phyloP scores from a whole-genome alignment of 129 eudicot species.

The Flaveria brownii region DNA sequence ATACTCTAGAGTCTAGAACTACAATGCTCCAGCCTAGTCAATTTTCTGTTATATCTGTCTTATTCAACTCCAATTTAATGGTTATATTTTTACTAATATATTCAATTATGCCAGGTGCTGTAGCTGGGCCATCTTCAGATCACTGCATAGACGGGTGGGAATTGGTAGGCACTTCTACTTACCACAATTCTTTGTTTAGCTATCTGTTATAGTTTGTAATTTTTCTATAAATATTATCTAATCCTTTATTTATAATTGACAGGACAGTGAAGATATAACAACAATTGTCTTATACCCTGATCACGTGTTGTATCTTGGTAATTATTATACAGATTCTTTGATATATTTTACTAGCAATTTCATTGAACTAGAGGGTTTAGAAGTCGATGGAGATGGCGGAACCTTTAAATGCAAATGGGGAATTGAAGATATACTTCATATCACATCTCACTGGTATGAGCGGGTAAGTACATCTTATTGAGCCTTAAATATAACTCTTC shows the following conservation, averaged over 20 bases:
- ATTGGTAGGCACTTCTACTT: constrained; percentile 43
- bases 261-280: constrained; percentile 45
- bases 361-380: constrained; percentile 48
- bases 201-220: background rate
- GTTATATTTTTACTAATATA: background rate
- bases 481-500: background rate
- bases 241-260: constrained; percentile 33
- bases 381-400: constrained; percentile 31
- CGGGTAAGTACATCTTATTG: constrained; percentile 46
- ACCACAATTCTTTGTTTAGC: background rate
- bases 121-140: constrained; percentile 41
- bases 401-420: constrained; percentile 48
- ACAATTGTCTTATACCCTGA: constrained; percentile 62
- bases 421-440: constrained; percentile 56
- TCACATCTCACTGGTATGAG: constrained; percentile 59
- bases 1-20: background rate
- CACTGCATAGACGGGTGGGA: constrained; percentile 46
- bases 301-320: constrained; percentile 45
- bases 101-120: constrained; percentile 38
- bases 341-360: constrained; percentile 47
- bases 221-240: constrained; percentile 1
- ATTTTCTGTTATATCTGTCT: background rate
- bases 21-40: background rate
- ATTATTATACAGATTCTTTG: constrained; percentile 44
- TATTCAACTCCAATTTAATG: background rate